These are phyloP conservation scores for Acrocalymma vagum DNA, from an alignment of 2,329 filamentous ascomycete genomes.

Conservation along the genomic window DNA sequence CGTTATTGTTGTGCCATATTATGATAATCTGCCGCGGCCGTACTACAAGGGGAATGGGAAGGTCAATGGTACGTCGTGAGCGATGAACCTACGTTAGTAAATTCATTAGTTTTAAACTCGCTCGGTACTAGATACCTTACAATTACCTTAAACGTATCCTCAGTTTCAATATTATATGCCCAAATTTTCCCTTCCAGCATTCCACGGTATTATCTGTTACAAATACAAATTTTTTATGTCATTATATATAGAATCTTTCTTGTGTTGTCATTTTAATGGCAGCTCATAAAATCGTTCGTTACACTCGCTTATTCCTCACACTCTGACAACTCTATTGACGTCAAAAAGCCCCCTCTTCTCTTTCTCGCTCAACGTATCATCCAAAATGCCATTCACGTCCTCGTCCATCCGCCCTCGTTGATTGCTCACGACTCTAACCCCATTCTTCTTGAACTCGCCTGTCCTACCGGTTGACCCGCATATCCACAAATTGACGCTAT, in stretches of 20 bases:
- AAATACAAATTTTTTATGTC: too few relatives aligned
- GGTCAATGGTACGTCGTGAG: not conserved
- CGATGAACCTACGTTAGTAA: too few relatives aligned
- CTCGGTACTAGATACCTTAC: too few relatives aligned
- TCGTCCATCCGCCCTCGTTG: slow-evolving; percentile 53
- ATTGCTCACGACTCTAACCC: slow-evolving; percentile 52
- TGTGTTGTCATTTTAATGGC: too few relatives aligned
- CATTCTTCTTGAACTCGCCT: slow-evolving; percentile 48
- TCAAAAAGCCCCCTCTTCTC: slow-evolving; percentile 36
- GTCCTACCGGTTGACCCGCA: slow-evolving; percentile 58
- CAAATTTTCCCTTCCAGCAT: too few relatives aligned
- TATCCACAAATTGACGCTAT: slow-evolving; percentile 51
- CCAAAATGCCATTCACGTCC: slow-evolving; percentile 31
- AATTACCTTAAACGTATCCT: too few relatives aligned
- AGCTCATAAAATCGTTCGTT: too few relatives aligned
- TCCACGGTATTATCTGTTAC: too few relatives aligned
- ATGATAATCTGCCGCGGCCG: slow-evolving; percentile 55
- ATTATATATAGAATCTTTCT: too few relatives aligned
- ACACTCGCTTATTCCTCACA: slow-evolving; percentile 13
- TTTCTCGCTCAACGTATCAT: slow-evolving; percentile 35
- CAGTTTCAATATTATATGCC: too few relatives aligned
- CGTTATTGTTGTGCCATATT: slow-evolving; percentile 59
- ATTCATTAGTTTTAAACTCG: too few relatives aligned
- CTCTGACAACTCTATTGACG: slow-evolving; percentile 31
- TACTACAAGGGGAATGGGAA: slow-evolving; percentile 24